Base-by-base conservation (phyloP, 768 basidiomycete genomes). In the Cytidiella melzeri region DNA sequence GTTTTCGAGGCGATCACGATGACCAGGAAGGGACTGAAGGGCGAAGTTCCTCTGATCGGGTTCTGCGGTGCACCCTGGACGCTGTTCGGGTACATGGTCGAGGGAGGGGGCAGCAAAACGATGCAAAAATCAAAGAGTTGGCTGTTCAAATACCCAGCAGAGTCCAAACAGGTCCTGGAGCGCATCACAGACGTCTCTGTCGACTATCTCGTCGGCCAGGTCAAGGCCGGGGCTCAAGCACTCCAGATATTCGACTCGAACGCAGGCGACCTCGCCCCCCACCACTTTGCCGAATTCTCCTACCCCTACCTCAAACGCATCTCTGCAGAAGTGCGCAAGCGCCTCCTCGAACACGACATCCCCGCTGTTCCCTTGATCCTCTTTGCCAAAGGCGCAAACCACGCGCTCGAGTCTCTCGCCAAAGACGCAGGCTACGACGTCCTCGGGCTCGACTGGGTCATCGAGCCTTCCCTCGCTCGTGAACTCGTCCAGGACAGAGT, bases 1-100 rank as follows among this genome's bases (percentile, higher is more conserved):
- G 88, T 98, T 24, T 98, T 89, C 64, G 80, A 89, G 42, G 96
- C 96, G 21, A 83, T 99, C 67, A 92, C 86, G 10, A 64, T 81
- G 59, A 93, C 94, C 6, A 79, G 96, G 50, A 76, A 77, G 43
- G 84, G 75, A 43, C 74, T 98, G 47, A 75, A 81, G 1, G 96
- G 95, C 19, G 79, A 89, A 63, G 93, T 98, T 12, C 95, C 96
- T 11, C 73, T 99, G 49, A 96, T 99, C 58, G 96, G 96, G 10
- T 99, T 99, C 69, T 91, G 83, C 62, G 96, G 95, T 36, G 93
- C 92, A 0, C 96, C 96, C 1, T 98, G 96, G 96, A 99, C 96
- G 3, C 78, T 98, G 45, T 93, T 99, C 70, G 81, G 85, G 19
- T 99, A 98, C 66, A 99, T 99, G 96, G 79, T 96, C 60, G 96